phyloP scores from a whole-genome alignment of 371 early-diverging fungal genomes.

The Apophysomyces trapeziformis region DNA sequence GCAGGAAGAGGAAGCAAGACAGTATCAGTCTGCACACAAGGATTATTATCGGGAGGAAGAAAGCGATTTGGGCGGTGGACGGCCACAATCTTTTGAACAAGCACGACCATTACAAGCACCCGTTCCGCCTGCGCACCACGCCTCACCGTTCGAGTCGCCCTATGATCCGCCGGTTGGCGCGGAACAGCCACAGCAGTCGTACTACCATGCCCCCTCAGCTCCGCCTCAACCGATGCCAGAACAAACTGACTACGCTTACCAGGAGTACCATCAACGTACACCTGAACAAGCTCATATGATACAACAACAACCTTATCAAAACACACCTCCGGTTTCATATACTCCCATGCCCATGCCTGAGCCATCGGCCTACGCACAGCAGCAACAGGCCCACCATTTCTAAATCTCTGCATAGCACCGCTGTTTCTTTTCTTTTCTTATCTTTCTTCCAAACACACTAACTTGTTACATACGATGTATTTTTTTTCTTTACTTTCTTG shows the following conservation, averaged over 20 bases:
- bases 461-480: constrained; percentile 8
- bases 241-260: constrained; percentile 23
- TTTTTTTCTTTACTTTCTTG: constrained; percentile 7
- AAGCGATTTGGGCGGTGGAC: constrained; percentile 25
- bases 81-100: constrained; percentile 31
- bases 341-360: constrained; percentile 27
- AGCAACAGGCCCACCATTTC: constrained; percentile 9
- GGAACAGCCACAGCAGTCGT: constrained; percentile 17
- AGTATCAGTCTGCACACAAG: not conserved
- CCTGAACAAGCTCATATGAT: constrained; percentile 12
- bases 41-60: constrained; percentile 25
- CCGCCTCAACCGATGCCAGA: constrained; percentile 12
- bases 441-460: not conserved
- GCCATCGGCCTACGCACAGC: constrained; percentile 19
- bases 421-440: not conserved
- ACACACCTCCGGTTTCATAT: constrained; percentile 13
- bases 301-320: not conserved
- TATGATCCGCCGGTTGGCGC: constrained; percentile 26
- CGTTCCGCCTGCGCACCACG: constrained; percentile 14
- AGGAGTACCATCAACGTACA: constrained; percentile 15
- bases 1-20: constrained; percentile 7
- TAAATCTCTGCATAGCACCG: not conserved
- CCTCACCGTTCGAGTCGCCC: constrained; percentile 33
- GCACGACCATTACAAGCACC: constrained; percentile 26
- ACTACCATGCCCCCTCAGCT: constrained; percentile 8